Percentiles rank a stretch among this genome's conserved stretches.
phyloP scores from a whole-genome alignment of 2,329 filamentous ascomycete genomes.

The Saccharata proteae region DNA sequence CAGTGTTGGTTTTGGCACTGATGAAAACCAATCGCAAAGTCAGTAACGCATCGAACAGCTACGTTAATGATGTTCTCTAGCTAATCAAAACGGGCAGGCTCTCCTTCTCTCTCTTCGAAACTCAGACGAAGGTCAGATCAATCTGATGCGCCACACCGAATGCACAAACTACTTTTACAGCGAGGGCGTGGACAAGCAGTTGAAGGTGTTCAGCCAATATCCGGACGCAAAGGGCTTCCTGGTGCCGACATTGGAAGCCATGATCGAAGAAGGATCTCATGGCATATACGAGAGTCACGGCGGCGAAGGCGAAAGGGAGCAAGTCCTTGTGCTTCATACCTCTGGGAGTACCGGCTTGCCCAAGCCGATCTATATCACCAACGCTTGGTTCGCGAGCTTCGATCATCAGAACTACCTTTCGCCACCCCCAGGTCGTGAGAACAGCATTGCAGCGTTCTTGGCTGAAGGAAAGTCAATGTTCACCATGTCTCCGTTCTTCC shows the following conservation, averaged over 20 bases:
- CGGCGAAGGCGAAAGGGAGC: conserved; percentile 11
- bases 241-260: conserved; percentile 6
- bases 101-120: conserved; percentile 8
- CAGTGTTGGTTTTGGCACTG: conserved; percentile 5
- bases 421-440: conserved; percentile 9
- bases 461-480: conserved; percentile 1
- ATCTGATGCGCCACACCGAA: conserved; percentile 3
- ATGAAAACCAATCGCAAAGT: conserved; percentile 8
- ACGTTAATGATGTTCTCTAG: background rate
- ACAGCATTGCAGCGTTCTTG: conserved; percentile 9
- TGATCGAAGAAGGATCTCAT: conserved; percentile 4
- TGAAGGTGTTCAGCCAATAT: conserved; percentile 2
- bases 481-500: conserved; percentile 11
- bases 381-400: conserved; percentile 11
- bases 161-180: conserved; percentile 6
- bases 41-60: background rate
- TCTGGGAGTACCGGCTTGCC: conserved; percentile 24
- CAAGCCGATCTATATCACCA: conserved; percentile 17
- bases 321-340: conserved; percentile 19
- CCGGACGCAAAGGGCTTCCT: background rate
- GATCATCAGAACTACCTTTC: conserved; percentile 12
- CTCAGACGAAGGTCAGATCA: conserved; percentile 7
- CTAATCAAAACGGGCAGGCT: conserved; percentile 1
- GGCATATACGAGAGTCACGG: conserved; percentile 2
- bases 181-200: conserved; percentile 5